Evolutionary conservation across 345 rosid species (phyloP), one percentile per base, ranked within the genome.

Genomic region (Tarenaya hassleriana): DNA sequence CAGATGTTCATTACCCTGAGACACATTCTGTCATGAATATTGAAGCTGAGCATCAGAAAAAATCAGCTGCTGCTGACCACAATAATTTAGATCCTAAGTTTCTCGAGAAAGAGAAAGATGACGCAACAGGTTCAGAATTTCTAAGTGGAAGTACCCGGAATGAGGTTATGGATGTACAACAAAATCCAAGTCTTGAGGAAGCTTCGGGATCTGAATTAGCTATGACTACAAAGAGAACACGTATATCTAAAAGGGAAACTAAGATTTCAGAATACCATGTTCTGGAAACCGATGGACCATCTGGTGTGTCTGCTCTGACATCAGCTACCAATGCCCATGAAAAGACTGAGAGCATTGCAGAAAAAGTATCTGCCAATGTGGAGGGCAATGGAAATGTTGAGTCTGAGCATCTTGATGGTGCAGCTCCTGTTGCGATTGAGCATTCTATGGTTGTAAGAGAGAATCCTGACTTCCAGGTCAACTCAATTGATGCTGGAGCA

Each of bases 191-290:
- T 24, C 9, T 33, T 50, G 69, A 55, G 59, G 60, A 53, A 43
- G 67, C 27, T 41, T 12, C 24, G 0, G 50, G 39, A 43, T 39
- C 59, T 7, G 50, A 35, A 20, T 63, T 66, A 42, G 47, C 51
- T 38, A 47, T 60, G 41, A 11, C 3, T 52, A 35, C 4, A 11
- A 69, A 69, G 71, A 47, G 13, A 46, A 66, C 52, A 35, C 49
- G 0, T 11, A 57, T 55, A 45, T 24, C 47, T 16, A 72, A 32
- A 39, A 74, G 29, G 35, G 47, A 39, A 62, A 56, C 12, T 0
- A 34, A 34, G 16, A 48, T 33, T 59, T 24, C 41, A 11, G 19
- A 32, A 29, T 27, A 66, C 33, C 66, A 24, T 67, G 37, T 39
- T 72, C 29, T 33, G 34, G 47, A 64, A 43, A 34, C 31, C 8